phyloP scores from a whole-genome alignment of 345 rosid species.

The Triadica sebifera region DNA sequence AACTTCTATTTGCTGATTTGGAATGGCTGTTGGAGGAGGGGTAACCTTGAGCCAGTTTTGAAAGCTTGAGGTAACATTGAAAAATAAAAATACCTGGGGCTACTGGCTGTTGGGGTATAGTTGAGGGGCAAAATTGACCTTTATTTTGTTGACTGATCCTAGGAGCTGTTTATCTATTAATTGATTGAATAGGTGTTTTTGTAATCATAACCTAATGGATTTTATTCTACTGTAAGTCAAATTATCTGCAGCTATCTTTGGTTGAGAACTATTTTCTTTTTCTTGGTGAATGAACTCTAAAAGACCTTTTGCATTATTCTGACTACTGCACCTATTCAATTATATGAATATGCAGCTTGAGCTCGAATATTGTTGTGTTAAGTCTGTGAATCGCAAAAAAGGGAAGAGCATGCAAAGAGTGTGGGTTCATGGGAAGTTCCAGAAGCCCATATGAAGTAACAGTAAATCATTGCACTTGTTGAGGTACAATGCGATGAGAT shows the following conservation, averaged over 20 bases:
- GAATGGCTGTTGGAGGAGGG: too few species aligned
- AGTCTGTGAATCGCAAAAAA: conserved; percentile 62
- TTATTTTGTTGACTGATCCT: background rate
- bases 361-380: conserved; percentile 80
- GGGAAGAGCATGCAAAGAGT: conserved; percentile 75
- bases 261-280: background rate
- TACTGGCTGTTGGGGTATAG: too few species aligned
- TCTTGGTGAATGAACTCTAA: background rate
- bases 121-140: background rate
- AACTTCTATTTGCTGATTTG: too few species aligned
- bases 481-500: conserved; percentile 9
- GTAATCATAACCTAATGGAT: background rate
- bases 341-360: conserved; percentile 52
- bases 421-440: conserved; percentile 94
- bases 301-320: background rate
- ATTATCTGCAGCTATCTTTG: background rate
- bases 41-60: too few species aligned
- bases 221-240: background rate
- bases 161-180: background rate
- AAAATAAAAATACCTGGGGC: too few species aligned
- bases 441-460: conserved; percentile 43
- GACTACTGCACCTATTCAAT: conserved; percentile 6
- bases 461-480: background rate
- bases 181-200: background rate
- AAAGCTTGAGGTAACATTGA: too few species aligned